Percentiles rank a stretch among this genome's conserved stretches.
Evolutionary conservation across 2,329 filamentous ascomycete genomes (phyloP).

Genomic region (Talaromyces piceae): DNA sequence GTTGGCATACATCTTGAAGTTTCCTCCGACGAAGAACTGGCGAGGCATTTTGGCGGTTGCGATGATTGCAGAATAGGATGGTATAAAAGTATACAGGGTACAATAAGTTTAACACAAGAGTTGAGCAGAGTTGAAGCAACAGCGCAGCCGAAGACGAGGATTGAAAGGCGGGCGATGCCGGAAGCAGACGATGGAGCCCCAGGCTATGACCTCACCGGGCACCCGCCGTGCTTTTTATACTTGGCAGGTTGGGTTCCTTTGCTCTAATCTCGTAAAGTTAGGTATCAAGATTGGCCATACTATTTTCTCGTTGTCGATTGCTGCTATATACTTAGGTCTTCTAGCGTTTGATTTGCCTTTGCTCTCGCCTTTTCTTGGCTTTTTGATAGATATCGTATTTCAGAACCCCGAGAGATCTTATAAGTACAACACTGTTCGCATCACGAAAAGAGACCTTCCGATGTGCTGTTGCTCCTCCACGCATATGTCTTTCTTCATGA

Average conservation of each 20-base stretch:
- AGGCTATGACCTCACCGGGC: constrained; percentile 1
- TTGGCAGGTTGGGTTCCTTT: not conserved
- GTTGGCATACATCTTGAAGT: constrained; percentile 88
- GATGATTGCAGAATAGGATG: not conserved
- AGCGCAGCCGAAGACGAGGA: not conserved
- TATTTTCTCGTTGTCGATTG: no score
- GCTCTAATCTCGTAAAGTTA: no score
- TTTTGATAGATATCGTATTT: no score
- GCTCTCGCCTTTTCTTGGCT: no score
- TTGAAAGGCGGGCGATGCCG: not conserved
- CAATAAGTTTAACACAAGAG: not conserved
- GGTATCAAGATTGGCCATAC: no score
- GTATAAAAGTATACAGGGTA: not conserved
- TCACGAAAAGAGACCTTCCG: no score
- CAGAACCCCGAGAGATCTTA: no score
- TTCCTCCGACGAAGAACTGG: constrained; percentile 95
- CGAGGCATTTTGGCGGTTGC: constrained; percentile 65
- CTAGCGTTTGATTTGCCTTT: no score
- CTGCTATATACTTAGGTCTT: no score
- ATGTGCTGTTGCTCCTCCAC: no score
- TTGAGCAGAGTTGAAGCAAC: not conserved
- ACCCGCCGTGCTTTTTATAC: not conserved
- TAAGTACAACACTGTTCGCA: no score
- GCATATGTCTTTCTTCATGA: no score
- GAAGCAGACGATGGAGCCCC: not conserved